These are phyloP conservation scores for Fusarium tjaetaba DNA, from an alignment of 2,329 filamentous ascomycete species.

Conservation along the genomic window DNA sequence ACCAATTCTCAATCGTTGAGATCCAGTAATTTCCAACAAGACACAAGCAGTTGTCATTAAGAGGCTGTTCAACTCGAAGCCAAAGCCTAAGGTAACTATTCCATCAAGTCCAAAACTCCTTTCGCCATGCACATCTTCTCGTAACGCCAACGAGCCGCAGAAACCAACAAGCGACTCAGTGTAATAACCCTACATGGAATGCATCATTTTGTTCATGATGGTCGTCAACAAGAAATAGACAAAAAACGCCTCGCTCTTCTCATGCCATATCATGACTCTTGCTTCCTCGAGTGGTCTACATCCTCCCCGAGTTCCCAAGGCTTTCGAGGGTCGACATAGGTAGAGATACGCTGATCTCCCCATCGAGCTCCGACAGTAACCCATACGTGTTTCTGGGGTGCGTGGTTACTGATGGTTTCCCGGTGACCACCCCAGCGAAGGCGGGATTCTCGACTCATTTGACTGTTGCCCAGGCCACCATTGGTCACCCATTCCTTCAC, in stretches of 20 bases:
- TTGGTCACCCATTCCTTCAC: conserved; percentile 77
- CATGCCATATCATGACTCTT: conserved; percentile 19
- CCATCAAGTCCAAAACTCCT: conserved; percentile 22
- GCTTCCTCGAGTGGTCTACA: conserved; percentile 53
- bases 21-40: neutral
- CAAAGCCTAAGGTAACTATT: conserved; percentile 8
- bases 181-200: conserved; percentile 38
- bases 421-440: conserved; percentile 68
- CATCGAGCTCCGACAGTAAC: conserved; percentile 72
- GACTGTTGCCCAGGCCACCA: conserved; percentile 74
- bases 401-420: conserved; percentile 61
- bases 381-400: conserved; percentile 73
- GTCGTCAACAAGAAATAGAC: conserved; percentile 36
- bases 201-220: conserved; percentile 42
- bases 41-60: conserved; percentile 19
- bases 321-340: conserved; percentile 64
- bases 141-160: conserved; percentile 34
- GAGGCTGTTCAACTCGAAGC: conserved; percentile 15
- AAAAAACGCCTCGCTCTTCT: conserved; percentile 39
- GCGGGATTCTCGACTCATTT: conserved; percentile 64
- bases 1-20: neutral
- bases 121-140: conserved; percentile 37
- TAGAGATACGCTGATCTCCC: conserved; percentile 66
- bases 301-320: conserved; percentile 65
- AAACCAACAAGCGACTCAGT: conserved; percentile 34